phyloP scores from a whole-genome alignment of 2,329 filamentous ascomycete species.

The Akanthomyces lecanii region DNA sequence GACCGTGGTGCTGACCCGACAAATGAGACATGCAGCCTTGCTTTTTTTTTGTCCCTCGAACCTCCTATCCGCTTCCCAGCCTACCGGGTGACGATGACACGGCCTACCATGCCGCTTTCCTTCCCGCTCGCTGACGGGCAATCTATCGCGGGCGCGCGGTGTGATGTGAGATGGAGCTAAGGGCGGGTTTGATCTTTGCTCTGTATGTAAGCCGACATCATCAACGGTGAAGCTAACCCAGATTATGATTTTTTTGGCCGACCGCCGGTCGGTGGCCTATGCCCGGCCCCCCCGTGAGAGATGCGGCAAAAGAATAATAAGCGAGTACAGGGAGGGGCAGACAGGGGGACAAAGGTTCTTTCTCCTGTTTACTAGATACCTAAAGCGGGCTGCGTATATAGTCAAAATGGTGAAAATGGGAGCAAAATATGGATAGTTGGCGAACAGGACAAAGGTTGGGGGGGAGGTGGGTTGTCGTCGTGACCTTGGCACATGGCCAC shows the following conservation, averaged over 20 bases:
- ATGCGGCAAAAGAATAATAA: neutral
- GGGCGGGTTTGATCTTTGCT: neutral
- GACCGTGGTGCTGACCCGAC: neutral
- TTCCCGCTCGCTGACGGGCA: neutral
- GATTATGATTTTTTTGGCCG: no score
- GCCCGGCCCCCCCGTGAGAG: no score
- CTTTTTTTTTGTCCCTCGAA: neutral
- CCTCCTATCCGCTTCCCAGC: neutral
- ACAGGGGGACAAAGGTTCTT: no score
- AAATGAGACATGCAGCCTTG: conserved; percentile 4
- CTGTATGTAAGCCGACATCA: neutral
- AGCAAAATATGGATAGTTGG: neutral
- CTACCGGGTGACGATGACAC: neutral
- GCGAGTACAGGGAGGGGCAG: neutral
- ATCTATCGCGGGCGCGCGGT: neutral
- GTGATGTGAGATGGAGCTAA: conserved; percentile 1
- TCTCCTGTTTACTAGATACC: no score
- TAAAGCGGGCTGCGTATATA: no score
- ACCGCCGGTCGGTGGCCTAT: no score
- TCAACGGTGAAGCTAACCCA: neutral
- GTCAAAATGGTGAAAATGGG: no score
- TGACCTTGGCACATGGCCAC: conserved; percentile 12
- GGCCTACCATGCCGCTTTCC: neutral
- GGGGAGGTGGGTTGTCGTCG: neutral
- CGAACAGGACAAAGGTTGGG: neutral